These are phyloP conservation scores for Lachancea quebecensis DNA, from an alignment of 805 yeast genomes.

Conservation along the genomic window DNA sequence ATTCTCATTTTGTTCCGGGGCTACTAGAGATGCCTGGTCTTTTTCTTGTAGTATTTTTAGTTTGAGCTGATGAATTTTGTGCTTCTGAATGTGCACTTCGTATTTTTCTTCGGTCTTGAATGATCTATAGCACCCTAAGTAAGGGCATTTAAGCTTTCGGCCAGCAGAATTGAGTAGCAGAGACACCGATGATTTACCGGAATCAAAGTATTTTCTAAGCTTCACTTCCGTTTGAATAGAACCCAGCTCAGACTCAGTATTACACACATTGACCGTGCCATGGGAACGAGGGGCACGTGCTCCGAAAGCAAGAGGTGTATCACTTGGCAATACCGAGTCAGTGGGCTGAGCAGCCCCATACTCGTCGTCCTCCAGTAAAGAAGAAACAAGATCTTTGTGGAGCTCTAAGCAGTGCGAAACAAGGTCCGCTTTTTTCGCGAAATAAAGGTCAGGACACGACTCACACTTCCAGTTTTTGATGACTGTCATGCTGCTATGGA, in stretches of 20 bases:
- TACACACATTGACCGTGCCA: neutral
- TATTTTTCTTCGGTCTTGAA: slow-evolving; percentile 38
- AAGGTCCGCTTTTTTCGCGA: slow-evolving; percentile 51
- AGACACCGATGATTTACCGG: slow-evolving; percentile 25
- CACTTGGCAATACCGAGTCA: too few species aligned
- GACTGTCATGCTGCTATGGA: slow-evolving; percentile 51
- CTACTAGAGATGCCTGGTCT: neutral
- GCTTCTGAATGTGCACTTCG: slow-evolving; percentile 29
- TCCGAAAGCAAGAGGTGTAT: too few species aligned
- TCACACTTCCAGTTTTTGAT: slow-evolving; percentile 64
- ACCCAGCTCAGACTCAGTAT: slow-evolving; percentile 11
- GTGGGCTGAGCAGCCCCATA: neutral
- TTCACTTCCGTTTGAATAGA: slow-evolving; percentile 21
- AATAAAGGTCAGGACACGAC: slow-evolving; percentile 42
- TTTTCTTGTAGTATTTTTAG: slow-evolving; percentile 20
- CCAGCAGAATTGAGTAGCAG: slow-evolving; percentile 32
- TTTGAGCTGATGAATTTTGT: slow-evolving; percentile 30
- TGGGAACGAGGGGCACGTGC: neutral
- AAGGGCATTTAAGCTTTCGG: slow-evolving; percentile 41
- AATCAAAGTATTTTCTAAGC: slow-evolving; percentile 22
- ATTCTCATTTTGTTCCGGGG: neutral
- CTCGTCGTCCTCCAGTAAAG: neutral
- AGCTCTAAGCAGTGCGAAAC: slow-evolving; percentile 51
- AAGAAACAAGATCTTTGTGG: slow-evolving; percentile 20
- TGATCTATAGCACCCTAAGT: slow-evolving; percentile 43